Conservation (phyloP, 805 yeast genomes). For the Cyberlindnera maclurae region DNA sequence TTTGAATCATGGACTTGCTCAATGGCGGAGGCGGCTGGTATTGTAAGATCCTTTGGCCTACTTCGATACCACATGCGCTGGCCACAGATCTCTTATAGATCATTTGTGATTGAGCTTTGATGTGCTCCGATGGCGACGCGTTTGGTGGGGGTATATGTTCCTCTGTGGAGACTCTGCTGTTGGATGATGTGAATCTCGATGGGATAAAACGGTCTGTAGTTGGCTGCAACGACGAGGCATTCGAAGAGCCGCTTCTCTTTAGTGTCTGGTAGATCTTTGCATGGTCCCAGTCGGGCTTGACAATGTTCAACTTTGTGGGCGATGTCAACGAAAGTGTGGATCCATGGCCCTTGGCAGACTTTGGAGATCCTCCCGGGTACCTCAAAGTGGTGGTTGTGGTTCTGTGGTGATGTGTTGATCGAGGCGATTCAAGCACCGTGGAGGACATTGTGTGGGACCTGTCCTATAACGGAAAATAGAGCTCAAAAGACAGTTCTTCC, state of each 20-base stretch:
- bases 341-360: conserved; percentile 16
- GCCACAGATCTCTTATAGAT: conserved; percentile 79
- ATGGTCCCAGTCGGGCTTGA: conserved; percentile 31
- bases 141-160: conserved; percentile 36
- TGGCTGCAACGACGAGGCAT: conserved; percentile 11
- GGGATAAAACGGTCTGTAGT: conserved; percentile 57
- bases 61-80: conserved; percentile 85
- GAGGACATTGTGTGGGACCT: conserved; percentile 7
- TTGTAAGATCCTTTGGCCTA: conserved; percentile 75
- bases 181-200: conserved; percentile 40
- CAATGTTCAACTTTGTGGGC: conserved; percentile 40
- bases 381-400: conserved; percentile 6
- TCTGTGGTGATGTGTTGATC: conserved; percentile 9
- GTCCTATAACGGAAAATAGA: background rate
- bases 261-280: conserved; percentile 16
- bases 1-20: conserved; percentile 18
- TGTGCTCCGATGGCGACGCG: conserved; percentile 38
- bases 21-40: conserved; percentile 84
- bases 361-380: conserved; percentile 6
- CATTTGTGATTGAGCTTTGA: conserved; percentile 34
- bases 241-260: conserved; percentile 16
- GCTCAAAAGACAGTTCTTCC: conserved; percentile 2
- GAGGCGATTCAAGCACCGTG: conserved; percentile 16
- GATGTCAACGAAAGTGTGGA: conserved; percentile 36
- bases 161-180: conserved; percentile 37